A percentile compares a stretch with the other conserved stretches of the same genome.
Conservation (phyloP, 2,329 filamentous ascomycete species). For the Coleophoma crateriformis region DNA sequence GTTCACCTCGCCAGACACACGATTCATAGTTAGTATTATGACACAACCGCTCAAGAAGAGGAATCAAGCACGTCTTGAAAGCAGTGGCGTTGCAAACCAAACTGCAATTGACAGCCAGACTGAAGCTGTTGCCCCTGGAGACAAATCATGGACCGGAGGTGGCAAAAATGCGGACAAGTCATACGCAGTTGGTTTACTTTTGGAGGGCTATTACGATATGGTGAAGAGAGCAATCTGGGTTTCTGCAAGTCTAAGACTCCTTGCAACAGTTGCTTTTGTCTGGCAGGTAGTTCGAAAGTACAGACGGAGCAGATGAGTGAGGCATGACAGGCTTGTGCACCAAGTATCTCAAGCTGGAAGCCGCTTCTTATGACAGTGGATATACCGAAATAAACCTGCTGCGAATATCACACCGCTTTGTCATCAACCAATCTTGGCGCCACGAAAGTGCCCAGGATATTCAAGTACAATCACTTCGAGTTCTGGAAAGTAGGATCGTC, state of each 20-base stretch:
- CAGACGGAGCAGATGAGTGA: background rate
- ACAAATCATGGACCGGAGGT: background rate
- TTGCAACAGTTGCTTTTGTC: slow-evolving; percentile 2
- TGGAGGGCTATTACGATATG: slow-evolving; percentile 27
- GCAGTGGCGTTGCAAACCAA: slow-evolving; percentile 19
- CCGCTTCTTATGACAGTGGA: no score
- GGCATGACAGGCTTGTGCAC: no score
- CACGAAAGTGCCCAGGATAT: no score
- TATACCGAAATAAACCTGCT: no score
- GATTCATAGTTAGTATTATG: slow-evolving; percentile 52
- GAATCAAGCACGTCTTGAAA: slow-evolving; percentile 30
- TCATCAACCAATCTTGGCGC: no score
- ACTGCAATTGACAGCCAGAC: slow-evolving; percentile 22
- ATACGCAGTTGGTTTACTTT: slow-evolving; percentile 22
- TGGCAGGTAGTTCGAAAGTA: slow-evolving; percentile 1
- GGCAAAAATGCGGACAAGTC: slow-evolving; percentile 13
- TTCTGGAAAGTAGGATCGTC: no score
- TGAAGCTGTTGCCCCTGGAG: slow-evolving; percentile 12
- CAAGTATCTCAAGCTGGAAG: no score
- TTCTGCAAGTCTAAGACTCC: slow-evolving; percentile 13
- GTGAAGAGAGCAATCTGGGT: slow-evolving; percentile 22
- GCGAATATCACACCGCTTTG: no score
- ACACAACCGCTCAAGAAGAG: slow-evolving; percentile 50
- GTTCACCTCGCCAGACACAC: slow-evolving; percentile 58
- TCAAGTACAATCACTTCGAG: no score